A percentile compares a stretch with the other conserved stretches of the same genome.
phyloP scores from a whole-genome alignment of 352 stramenopile genomes.

The Elongisporangium senticosum region DNA sequence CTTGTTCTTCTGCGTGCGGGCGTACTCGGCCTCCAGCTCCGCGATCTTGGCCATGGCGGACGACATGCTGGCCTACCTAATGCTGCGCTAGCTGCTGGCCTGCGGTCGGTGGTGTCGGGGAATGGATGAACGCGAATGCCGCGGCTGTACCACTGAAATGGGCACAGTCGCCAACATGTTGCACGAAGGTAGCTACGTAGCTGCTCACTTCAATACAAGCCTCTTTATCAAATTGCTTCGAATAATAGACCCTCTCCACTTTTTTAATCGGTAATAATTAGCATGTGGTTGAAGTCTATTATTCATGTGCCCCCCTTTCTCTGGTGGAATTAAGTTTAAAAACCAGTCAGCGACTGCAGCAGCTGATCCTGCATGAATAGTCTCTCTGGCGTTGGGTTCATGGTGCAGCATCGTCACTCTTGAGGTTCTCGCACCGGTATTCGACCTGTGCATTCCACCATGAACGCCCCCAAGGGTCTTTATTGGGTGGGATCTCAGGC shows the following conservation, averaged over 20 bases:
- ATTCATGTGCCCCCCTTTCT: background rate
- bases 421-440: background rate
- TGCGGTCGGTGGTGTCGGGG: background rate
- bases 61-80: constrained; percentile 30
- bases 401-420: no score
- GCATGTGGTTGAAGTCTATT: background rate
- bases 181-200: background rate
- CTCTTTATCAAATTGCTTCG: no score
- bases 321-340: background rate
- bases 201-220: no score
- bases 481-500: background rate
- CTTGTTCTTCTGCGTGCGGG: constrained; percentile 99
- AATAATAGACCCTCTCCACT: no score
- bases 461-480: background rate
- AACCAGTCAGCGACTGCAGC: background rate
- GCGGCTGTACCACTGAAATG: background rate
- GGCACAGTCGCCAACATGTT: background rate
- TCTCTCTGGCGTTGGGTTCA: no score
- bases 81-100: background rate
- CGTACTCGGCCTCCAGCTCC: constrained; percentile 90
- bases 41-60: constrained; percentile 72
- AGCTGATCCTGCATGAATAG: background rate
- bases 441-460: background rate
- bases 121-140: background rate
- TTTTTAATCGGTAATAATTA: background rate